Conservation (phyloP, 768 basidiomycete species). For the Termitomyces sp. region DNA sequence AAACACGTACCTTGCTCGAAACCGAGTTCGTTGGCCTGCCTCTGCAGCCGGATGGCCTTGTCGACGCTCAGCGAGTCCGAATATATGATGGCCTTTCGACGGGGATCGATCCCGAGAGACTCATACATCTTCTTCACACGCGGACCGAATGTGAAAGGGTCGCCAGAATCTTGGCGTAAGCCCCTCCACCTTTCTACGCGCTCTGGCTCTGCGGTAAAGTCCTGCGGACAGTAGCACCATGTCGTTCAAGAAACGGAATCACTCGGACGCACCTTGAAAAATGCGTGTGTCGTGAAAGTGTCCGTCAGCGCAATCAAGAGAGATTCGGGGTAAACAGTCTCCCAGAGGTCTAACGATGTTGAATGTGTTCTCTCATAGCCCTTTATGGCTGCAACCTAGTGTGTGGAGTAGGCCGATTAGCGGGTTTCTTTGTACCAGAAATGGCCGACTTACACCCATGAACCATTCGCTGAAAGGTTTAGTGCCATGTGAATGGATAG, state of each 20-base stretch:
- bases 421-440: not conserved
- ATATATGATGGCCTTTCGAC: slow-evolving; percentile 69
- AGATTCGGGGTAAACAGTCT: slow-evolving; percentile 56
- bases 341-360: slow-evolving; percentile 81
- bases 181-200: not conserved
- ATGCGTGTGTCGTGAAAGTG: slow-evolving; percentile 85
- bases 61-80: slow-evolving; percentile 78
- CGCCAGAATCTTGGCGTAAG: slow-evolving; percentile 78
- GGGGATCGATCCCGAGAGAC: slow-evolving; percentile 60
- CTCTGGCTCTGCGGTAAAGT: slow-evolving; percentile 42
- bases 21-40: slow-evolving; percentile 69
- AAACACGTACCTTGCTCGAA: slow-evolving; percentile 46
- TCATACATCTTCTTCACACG: slow-evolving; percentile 70
- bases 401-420: not conserved
- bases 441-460: slow-evolving; percentile 61
- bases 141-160: slow-evolving; percentile 77
- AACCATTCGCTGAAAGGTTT: slow-evolving; percentile 69
- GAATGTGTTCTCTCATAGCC: slow-evolving; percentile 79
- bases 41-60: slow-evolving; percentile 62
- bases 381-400: slow-evolving; percentile 72
- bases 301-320: slow-evolving; percentile 84
- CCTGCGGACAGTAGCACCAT: slow-evolving; percentile 29
- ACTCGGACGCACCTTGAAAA: slow-evolving; percentile 58
- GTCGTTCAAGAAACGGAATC: not conserved
- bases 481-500: not conserved